Conservation (phyloP, 768 basidiomycete genomes). For the Suillus subaureus region DNA sequence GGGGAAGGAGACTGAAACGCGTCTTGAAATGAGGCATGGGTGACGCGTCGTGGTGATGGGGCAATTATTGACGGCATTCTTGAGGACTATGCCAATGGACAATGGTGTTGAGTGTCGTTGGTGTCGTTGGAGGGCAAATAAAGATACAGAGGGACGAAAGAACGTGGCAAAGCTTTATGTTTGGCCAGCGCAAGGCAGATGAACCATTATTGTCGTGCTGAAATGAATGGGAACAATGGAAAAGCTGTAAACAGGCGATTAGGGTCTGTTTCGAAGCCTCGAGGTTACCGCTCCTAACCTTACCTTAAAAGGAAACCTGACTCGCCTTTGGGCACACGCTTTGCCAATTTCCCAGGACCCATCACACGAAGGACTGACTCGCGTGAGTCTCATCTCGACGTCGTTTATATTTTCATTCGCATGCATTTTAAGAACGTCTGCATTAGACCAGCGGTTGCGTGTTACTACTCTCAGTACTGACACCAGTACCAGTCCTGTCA, state of each 20-base stretch:
- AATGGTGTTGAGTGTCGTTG: slow-evolving; percentile 12
- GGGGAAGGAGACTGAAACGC: slow-evolving; percentile 9
- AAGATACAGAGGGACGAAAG: slow-evolving; percentile 36
- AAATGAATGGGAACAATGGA: slow-evolving; percentile 29
- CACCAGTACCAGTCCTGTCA: background rate
- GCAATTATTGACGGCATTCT: slow-evolving; percentile 47
- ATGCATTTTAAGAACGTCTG: background rate
- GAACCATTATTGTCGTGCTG: slow-evolving; percentile 24
- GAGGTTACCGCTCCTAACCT: slow-evolving; percentile 12
- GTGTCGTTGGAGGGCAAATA: slow-evolving; percentile 22
- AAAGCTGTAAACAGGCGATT: slow-evolving; percentile 18
- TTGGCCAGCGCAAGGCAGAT: slow-evolving; percentile 23
- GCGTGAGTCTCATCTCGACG: background rate
- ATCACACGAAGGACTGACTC: background rate
- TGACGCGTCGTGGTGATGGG: slow-evolving; percentile 38
- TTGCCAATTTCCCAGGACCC: slow-evolving; percentile 4
- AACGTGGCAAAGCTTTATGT: slow-evolving; percentile 32
- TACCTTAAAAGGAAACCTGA: slow-evolving; percentile 30
- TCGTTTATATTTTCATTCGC: background rate
- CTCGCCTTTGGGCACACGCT: slow-evolving; percentile 17
- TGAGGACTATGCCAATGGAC: slow-evolving; percentile 5
- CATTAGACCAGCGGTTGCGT: background rate
- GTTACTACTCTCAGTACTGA: background rate
- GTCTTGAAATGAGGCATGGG: slow-evolving; percentile 17
- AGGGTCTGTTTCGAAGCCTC: slow-evolving; percentile 23